Base-by-base conservation (phyloP, 371 early-diverging fungal genomes). In the Mucor lusitanicus region DNA sequence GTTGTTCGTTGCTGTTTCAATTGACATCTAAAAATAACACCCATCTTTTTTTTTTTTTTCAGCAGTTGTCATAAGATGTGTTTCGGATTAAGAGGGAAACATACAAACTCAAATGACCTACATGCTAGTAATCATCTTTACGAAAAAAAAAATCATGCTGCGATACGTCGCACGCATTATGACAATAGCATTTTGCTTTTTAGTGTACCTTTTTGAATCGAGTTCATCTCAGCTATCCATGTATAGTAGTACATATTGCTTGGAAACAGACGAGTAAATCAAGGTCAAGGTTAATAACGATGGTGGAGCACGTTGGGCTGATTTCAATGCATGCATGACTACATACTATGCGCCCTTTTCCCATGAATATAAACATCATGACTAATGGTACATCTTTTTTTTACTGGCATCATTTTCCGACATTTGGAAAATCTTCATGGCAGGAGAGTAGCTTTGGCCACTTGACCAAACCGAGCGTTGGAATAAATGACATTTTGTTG, bases 401-500 rank as follows among this genome's bases (percentile, higher is more conserved):
- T 37, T 13, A 11, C 50, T 50, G 50, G 25, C 50, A 50, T 50
- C 50, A 50, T 50, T 50, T 50, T 3, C 50, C 50, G 50, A 50
- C 50, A 50, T 50, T 12, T 50, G 12, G 50, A 9, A 50, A 44
- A 23, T 50, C 9, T 37, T 12, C 37, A 37, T 37, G 13, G 37
- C 3, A 50, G 3, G 8, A 33, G 7, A 33, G 25, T 23, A 25
- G 50, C 25, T 23, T 50, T 50, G 50, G 12, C 50, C 50, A 50
- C 25, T 50, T 50, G 50, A 50, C 50, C 23, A 50, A 50, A 25
- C 50, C 50, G 23, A 50, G 50, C 23, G 23, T 12, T 37, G 1
- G n/a, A n/a, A 17, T 46, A 50, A 23, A 50, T 50, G 50, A 50
- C 50, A 50, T 50, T 50, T 50, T 50, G 50, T 50, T 50, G 50